Percentiles rank a stretch among this genome's conserved stretches.
Conservation (phyloP, 176 grass and related monocot species). For the Oryza australiensis region DNA sequence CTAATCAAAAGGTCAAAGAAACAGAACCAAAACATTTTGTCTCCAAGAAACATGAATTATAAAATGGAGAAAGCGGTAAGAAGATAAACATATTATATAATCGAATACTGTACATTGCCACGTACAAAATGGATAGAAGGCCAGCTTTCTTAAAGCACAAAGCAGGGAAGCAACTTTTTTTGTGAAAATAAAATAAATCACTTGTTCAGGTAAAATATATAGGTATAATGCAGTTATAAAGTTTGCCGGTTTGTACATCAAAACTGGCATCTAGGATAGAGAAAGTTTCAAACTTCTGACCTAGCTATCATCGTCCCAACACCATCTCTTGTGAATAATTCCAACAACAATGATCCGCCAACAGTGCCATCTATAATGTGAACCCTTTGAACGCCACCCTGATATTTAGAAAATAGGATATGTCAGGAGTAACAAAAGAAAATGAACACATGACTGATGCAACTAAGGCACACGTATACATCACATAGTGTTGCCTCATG, state of each 20-base stretch:
- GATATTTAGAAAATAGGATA: constrained; percentile 19
- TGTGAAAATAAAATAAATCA: constrained; percentile 6
- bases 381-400: constrained; percentile 97
- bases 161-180: background rate
- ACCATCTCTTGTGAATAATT: constrained; percentile 95
- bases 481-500: background rate
- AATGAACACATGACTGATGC: background rate
- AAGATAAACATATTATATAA: background rate
- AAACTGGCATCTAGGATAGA: constrained; percentile 13
- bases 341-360: constrained; percentile 80
- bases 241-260: constrained; percentile 8
- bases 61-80: background rate
- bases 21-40: background rate
- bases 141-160: background rate
- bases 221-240: constrained; percentile 2
- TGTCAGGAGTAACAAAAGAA: constrained; percentile 22
- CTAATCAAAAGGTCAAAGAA: background rate
- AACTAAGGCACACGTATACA: background rate
- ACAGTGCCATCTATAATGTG: constrained; percentile 94
- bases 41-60: background rate
- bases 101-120: background rate
- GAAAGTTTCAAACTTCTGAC: constrained; percentile 8
- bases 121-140: constrained; percentile 7
- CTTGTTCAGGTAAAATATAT: constrained; percentile 14
- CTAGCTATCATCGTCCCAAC: constrained; percentile 92